phyloP scores from a whole-genome alignment of 768 basidiomycete genomes.

The Mycena leptocephala region DNA sequence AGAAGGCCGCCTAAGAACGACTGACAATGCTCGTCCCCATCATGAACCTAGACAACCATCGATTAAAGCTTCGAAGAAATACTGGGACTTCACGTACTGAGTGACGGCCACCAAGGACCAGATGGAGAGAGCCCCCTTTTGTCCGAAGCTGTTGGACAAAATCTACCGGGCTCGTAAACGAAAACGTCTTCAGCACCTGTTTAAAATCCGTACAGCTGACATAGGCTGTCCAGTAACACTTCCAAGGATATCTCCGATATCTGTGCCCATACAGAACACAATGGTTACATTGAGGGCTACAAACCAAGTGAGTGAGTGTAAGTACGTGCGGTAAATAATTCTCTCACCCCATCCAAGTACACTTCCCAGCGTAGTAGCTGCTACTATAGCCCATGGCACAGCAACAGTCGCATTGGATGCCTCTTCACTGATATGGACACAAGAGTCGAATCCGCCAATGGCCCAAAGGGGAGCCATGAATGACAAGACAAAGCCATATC shows the following conservation, averaged over 20 bases:
- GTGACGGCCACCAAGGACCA: slow-evolving; percentile 56
- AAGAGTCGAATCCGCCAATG: slow-evolving; percentile 57
- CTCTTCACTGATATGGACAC: slow-evolving; percentile 69
- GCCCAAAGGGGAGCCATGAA: not conserved
- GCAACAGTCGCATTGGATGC: slow-evolving; percentile 68
- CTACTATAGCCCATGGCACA: slow-evolving; percentile 68
- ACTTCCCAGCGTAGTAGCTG: slow-evolving; percentile 58
- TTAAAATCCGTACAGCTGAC: slow-evolving; percentile 51
- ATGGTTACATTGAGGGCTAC: slow-evolving; percentile 61
- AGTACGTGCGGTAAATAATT: not conserved
- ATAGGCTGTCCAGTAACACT: slow-evolving; percentile 62
- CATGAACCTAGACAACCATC: not conserved
- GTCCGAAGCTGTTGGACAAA: slow-evolving; percentile 60
- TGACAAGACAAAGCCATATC: slow-evolving; percentile 54
- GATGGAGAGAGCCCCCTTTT: slow-evolving; percentile 53
- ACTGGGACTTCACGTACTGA: slow-evolving; percentile 38
- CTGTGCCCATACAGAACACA: slow-evolving; percentile 67
- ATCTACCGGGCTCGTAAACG: slow-evolving; percentile 40
- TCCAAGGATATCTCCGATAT: slow-evolving; percentile 55
- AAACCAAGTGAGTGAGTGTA: not conserved
- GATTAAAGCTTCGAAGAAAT: not conserved
- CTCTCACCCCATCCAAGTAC: not conserved
- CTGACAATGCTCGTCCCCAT: not conserved
- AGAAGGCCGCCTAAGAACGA: not conserved
- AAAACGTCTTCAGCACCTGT: not conserved